A percentile compares a stretch with the other conserved stretches of the same genome.
These are phyloP conservation scores for Torulaspora gathmanii DNA, from an alignment of 805 yeast species.

Conservation along the genomic window DNA sequence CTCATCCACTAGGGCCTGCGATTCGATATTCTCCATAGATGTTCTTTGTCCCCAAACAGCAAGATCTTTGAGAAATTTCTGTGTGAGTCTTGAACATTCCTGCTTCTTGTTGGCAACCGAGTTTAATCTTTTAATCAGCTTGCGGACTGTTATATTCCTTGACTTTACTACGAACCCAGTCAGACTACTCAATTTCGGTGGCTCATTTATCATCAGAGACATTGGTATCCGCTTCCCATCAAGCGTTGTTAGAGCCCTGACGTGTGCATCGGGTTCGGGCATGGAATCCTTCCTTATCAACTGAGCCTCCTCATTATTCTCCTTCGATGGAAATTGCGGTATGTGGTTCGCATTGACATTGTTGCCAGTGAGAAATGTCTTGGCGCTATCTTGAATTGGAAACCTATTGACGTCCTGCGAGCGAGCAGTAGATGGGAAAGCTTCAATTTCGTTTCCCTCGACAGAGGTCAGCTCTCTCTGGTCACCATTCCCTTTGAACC, in stretches of 20 bases:
- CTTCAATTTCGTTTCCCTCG: background rate
- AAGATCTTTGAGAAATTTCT: conserved; percentile 22
- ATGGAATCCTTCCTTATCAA: background rate
- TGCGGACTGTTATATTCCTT: conserved; percentile 15
- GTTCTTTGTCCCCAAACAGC: conserved; percentile 22
- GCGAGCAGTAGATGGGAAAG: background rate
- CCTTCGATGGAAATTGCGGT: conserved; percentile 15
- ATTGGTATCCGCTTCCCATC: conserved; percentile 5
- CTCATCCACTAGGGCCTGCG: conserved; percentile 18
- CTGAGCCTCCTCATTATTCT: background rate
- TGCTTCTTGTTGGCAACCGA: conserved; percentile 19
- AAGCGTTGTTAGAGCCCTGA: background rate
- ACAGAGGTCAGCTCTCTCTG: background rate
- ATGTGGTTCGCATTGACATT: conserved; percentile 11
- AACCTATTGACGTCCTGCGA: background rate
- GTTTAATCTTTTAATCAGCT: conserved; percentile 18
- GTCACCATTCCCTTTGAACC: background rate
- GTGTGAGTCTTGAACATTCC: conserved; percentile 19
- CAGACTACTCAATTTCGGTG: conserved; percentile 8
- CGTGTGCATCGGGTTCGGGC: background rate
- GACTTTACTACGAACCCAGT: conserved; percentile 6
- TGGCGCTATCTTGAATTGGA: conserved; percentile 18
- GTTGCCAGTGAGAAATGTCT: conserved; percentile 29
- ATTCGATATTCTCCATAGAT: conserved; percentile 10
- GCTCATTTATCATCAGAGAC: conserved; percentile 6